Evolutionary conservation across 2,329 filamentous ascomycete genomes (phyloP).

Genomic region (Venturia nashicola): DNA sequence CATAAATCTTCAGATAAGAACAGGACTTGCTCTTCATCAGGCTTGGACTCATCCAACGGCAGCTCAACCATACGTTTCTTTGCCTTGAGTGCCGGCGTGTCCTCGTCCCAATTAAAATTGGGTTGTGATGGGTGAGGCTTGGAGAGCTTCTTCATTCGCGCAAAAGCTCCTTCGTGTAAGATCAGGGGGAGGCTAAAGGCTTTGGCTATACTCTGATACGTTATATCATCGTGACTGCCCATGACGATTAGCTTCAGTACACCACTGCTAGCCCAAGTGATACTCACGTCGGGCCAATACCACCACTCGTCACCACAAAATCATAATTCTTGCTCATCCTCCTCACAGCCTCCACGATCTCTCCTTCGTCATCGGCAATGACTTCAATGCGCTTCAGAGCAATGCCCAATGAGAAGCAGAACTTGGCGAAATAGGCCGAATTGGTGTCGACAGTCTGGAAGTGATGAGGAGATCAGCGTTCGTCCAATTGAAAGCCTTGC

Average conservation of each 20-base stretch:
- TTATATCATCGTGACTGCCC: conserved; percentile 90
- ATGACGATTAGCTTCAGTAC: conserved; percentile 14
- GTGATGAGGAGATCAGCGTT: background rate
- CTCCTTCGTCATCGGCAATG: conserved; percentile 80
- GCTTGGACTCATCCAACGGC: conserved; percentile 57
- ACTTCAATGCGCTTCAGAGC: conserved; percentile 79
- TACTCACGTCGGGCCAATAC: conserved; percentile 84
- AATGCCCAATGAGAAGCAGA: conserved; percentile 52
- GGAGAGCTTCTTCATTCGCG: conserved; percentile 72
- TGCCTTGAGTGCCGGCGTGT: conserved; percentile 64
- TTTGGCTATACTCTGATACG: conserved; percentile 85
- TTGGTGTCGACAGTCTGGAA: conserved; percentile 53
- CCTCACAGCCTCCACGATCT: conserved; percentile 76
- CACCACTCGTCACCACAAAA: conserved; percentile 88
- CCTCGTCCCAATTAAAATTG: conserved; percentile 73
- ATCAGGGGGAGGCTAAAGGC: conserved; percentile 69
- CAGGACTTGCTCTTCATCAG: conserved; percentile 58
- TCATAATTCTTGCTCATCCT: conserved; percentile 87
- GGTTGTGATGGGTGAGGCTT: conserved; percentile 60
- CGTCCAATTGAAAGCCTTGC: conserved; percentile 11
- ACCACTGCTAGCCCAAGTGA: background rate
- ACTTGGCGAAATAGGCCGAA: conserved; percentile 52
- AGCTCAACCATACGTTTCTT: conserved; percentile 85
- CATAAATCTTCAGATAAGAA: conserved; percentile 74
- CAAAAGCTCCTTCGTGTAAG: conserved; percentile 64